phyloP scores from a whole-genome alignment of 2,329 filamentous ascomycete species.

The Monilinia laxa region DNA sequence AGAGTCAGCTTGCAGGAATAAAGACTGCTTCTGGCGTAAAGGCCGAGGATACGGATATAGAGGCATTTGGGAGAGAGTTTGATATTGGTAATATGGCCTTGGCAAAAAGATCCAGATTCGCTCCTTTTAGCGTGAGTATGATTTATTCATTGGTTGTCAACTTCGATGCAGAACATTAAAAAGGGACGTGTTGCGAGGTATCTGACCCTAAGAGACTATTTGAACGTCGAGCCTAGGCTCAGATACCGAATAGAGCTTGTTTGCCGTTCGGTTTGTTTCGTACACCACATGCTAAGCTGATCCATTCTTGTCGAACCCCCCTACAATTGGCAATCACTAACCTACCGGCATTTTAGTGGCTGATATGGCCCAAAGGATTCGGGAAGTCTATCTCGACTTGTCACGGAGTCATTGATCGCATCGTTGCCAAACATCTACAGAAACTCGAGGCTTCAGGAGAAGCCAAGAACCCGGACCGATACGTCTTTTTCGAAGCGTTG shows the following conservation, averaged over 20 bases:
- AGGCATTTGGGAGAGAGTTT: constrained; percentile 43
- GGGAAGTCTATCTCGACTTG: constrained; percentile 32
- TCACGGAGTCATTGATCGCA: constrained; percentile 50
- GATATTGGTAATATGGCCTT: constrained; percentile 44
- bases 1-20: constrained; percentile 32
- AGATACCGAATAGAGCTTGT: too few relatives aligned
- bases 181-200: too few relatives aligned
- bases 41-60: constrained; percentile 6
- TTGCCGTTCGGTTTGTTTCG: too few relatives aligned
- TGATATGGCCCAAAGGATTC: constrained; percentile 40
- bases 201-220: too few relatives aligned
- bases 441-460: constrained; percentile 30
- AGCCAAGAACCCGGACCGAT: constrained; percentile 34
- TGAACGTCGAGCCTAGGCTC: too few relatives aligned
- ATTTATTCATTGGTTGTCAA: background rate
- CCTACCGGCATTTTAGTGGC: constrained; percentile 31
- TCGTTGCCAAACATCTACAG: constrained; percentile 44
- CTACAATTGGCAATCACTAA: constrained; percentile 22
- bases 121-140: constrained; percentile 3
- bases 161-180: too few relatives aligned
- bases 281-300: background rate
- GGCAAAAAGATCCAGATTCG: constrained; percentile 22
- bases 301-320: background rate
- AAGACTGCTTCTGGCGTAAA: constrained; percentile 5
- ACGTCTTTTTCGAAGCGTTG: constrained; percentile 57